Conservation (phyloP, 78 protist species). For the Reticulomyxa filosa region DNA sequence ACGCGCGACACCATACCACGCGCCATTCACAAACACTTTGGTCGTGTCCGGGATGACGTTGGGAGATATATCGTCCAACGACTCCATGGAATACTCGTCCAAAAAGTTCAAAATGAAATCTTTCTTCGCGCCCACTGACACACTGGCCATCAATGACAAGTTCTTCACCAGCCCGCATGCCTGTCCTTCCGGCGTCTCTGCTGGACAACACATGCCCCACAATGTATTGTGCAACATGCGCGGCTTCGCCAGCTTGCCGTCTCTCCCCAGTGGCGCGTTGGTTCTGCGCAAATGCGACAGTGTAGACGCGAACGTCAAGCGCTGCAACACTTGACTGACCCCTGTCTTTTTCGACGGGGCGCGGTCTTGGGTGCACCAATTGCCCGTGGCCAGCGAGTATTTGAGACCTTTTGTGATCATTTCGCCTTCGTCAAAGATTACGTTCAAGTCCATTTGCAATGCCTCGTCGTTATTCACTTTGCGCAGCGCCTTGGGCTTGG, state of each 20-base stretch:
- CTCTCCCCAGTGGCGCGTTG: slow-evolving; percentile 83
- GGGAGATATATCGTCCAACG: slow-evolving; percentile 32
- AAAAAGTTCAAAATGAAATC: slow-evolving; percentile 27
- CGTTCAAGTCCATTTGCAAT: too few species aligned
- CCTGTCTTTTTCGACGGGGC: slow-evolving; percentile 1
- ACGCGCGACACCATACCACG: slow-evolving; percentile 81
- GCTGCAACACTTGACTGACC: slow-evolving; percentile 82
- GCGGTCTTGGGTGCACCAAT: slow-evolving; percentile 53
- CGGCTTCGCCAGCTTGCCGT: slow-evolving; percentile 74
- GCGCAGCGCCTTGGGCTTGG: too few species aligned
- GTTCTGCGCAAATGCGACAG: slow-evolving; percentile 87
- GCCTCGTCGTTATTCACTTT: too few species aligned
- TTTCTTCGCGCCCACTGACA: slow-evolving; percentile 56
- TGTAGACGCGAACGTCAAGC: slow-evolving; percentile 84
- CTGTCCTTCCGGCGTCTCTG: slow-evolving; percentile 87
- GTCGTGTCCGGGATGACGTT: slow-evolving; percentile 29
- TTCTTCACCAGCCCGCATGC: slow-evolving; percentile 83
- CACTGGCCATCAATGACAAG: slow-evolving; percentile 76
- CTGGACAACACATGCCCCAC: slow-evolving; percentile 98
- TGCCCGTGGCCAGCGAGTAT: slow-evolving; percentile 93
- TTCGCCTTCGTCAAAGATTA: too few species aligned
- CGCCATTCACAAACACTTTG: slow-evolving; percentile 92
- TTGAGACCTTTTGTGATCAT: slow-evolving; percentile 64
- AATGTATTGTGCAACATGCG: slow-evolving; percentile 95
- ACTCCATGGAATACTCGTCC: slow-evolving; percentile 39